These are phyloP conservation scores for Colletotrichum paranaense DNA, from an alignment of 2,329 filamentous ascomycete species.

Conservation along the genomic window DNA sequence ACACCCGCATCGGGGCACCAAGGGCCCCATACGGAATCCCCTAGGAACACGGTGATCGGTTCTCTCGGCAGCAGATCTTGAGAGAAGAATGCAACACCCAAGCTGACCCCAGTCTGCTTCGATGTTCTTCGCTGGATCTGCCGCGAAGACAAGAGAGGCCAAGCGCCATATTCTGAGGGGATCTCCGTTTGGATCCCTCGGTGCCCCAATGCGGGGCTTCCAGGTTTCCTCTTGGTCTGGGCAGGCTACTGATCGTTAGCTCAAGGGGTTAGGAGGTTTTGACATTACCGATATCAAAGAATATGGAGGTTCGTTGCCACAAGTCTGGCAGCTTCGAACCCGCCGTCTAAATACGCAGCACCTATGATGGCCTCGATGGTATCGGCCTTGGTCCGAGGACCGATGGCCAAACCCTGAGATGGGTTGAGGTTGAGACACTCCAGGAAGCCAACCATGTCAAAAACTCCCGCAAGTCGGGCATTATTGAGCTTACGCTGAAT, in stretches of 20 bases:
- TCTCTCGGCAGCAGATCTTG: background rate
- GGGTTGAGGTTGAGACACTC: background rate
- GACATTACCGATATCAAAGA: background rate
- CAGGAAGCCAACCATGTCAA: background rate
- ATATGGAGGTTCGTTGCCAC: background rate
- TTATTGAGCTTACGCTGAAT: background rate
- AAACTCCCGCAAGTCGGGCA: background rate
- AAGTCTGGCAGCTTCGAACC: background rate
- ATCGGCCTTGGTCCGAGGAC: background rate
- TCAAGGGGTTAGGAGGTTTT: background rate
- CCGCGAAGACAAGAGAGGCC: background rate
- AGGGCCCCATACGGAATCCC: background rate
- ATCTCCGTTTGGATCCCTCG: background rate
- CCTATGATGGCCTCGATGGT: constrained; percentile 3
- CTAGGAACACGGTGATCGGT: background rate
- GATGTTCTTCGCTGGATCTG: background rate
- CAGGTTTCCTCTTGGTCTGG: background rate
- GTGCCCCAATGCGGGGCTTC: background rate
- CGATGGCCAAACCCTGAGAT: background rate
- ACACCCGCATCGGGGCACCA: background rate
- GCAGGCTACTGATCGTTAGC: background rate
- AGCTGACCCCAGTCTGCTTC: background rate
- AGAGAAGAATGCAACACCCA: background rate
- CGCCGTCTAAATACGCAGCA: background rate
- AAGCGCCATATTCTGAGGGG: background rate